Percentiles rank a stretch among this genome's conserved stretches.
phyloP scores from a whole-genome alignment of 2,329 filamentous ascomycete genomes.

The Colletotrichum endophyticum region DNA sequence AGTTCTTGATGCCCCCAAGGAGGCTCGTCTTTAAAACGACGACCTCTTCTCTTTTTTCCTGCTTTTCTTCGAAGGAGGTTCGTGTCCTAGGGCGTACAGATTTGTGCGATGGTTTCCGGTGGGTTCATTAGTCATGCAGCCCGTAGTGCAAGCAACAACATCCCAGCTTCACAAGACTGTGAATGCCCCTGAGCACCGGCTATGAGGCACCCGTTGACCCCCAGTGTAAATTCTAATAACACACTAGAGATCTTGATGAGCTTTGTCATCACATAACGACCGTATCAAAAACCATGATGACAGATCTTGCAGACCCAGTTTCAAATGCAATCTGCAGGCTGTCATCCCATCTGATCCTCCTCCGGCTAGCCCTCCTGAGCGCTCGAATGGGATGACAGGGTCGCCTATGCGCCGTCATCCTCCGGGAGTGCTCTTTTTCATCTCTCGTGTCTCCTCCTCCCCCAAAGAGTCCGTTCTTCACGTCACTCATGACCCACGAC shows the following conservation, averaged over 20 bases:
- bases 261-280: neutral
- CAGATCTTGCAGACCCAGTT: neutral
- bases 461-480: no score
- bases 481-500: no score
- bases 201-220: rapidly evolving
- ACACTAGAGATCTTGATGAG: rapidly evolving
- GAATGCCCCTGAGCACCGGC: neutral
- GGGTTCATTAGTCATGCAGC: neutral
- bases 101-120: rapidly evolving
- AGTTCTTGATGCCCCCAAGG: neutral
- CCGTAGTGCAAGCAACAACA: rapidly evolving
- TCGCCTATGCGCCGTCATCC: neutral
- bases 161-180: neutral
- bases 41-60: neutral
- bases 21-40: neutral
- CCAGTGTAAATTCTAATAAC: rapidly evolving
- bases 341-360: neutral
- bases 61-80: neutral
- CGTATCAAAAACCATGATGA: rapidly evolving
- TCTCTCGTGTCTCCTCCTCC: no score
- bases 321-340: rapidly evolving
- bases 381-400: neutral
- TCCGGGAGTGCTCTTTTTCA: neutral
- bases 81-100: neutral
- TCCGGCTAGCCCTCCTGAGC: neutral